phyloP scores from a whole-genome alignment of 1,284 basidiomycete genomes.

The Fomitopsis palustris region DNA sequence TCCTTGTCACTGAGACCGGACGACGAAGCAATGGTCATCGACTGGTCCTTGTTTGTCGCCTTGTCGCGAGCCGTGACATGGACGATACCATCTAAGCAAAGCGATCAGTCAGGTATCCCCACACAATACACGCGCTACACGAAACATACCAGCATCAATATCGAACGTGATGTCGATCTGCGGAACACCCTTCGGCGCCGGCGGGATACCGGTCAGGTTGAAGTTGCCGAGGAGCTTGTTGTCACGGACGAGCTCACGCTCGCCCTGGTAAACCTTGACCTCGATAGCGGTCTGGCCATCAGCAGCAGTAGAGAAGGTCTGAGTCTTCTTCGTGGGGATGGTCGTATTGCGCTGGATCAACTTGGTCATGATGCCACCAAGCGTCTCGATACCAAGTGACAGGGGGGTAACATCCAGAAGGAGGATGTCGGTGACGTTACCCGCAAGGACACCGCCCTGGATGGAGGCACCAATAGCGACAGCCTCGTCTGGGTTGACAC shows the following conservation, averaged over 20 bases:
- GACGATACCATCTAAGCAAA: conserved; percentile 80
- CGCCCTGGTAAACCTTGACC: conserved; percentile 98
- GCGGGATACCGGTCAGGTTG: conserved; percentile 97
- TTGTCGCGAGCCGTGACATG: conserved; percentile 97
- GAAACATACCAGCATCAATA: conserved; percentile 83
- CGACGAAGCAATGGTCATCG: conserved; percentile 95
- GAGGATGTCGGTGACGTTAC: conserved; percentile 95
- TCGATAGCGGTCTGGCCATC: conserved; percentile 96
- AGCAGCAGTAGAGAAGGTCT: conserved; percentile 97
- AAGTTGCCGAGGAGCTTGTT: conserved; percentile 99
- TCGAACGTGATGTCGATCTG: conserved; percentile 99
- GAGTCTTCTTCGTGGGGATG: conserved; percentile 99
- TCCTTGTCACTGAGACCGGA: conserved; percentile 96
- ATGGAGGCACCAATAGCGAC: conserved; percentile 97
- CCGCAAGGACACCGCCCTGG: conserved; percentile 95
- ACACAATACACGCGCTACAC: not conserved
- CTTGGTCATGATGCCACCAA: conserved; percentile 98
- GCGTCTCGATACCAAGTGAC: conserved; percentile 94
- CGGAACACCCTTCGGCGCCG: conserved; percentile 96
- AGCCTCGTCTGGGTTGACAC: conserved; percentile 96
- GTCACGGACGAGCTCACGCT: conserved; percentile 95
- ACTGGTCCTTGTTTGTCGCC: conserved; percentile 96
- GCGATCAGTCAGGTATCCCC: conserved; percentile 1
- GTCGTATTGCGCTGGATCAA: conserved; percentile 96
- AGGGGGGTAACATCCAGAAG: conserved; percentile 95